These are phyloP conservation scores for Myxozyma neotropica DNA, from an alignment of 805 yeast species.

Conservation along the genomic window DNA sequence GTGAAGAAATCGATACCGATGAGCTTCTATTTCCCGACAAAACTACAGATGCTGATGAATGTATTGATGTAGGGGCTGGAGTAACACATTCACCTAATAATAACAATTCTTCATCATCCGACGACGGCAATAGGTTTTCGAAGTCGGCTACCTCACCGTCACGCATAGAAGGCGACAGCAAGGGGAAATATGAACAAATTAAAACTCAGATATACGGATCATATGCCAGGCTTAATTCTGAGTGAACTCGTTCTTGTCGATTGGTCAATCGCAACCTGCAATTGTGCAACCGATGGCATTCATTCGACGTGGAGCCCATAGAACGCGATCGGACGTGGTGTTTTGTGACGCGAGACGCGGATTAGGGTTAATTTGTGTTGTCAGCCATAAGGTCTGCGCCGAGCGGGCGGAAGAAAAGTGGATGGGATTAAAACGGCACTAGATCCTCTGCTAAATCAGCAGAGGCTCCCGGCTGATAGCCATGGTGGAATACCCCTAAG, in stretches of 20 bases:
- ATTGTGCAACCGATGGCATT: no score
- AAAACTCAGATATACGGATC: no score
- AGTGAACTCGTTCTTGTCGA: no score
- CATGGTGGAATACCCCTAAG: no score
- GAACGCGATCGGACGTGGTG: not conserved
- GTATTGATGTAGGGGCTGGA: not conserved
- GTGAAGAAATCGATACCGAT: not conserved
- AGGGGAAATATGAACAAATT: no score
- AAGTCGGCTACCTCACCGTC: not conserved
- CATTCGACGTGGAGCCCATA: no score
- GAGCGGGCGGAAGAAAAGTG: no score
- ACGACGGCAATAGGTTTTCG: slow-evolving; percentile 8
- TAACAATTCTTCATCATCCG: slow-evolving; percentile 10
- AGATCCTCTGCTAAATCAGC: no score
- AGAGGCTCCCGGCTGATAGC: no score
- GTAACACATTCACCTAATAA: not conserved
- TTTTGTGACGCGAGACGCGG: slow-evolving; percentile 1
- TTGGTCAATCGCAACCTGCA: no score
- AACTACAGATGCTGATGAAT: not conserved
- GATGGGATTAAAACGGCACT: not conserved
- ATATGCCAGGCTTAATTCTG: no score
- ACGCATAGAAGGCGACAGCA: not conserved
- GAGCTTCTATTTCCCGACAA: not conserved
- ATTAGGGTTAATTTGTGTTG: not conserved
- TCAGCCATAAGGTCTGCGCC: no score